These are phyloP conservation scores for Salix purpurea DNA, from an alignment of 345 rosid species.

Conservation along the genomic window DNA sequence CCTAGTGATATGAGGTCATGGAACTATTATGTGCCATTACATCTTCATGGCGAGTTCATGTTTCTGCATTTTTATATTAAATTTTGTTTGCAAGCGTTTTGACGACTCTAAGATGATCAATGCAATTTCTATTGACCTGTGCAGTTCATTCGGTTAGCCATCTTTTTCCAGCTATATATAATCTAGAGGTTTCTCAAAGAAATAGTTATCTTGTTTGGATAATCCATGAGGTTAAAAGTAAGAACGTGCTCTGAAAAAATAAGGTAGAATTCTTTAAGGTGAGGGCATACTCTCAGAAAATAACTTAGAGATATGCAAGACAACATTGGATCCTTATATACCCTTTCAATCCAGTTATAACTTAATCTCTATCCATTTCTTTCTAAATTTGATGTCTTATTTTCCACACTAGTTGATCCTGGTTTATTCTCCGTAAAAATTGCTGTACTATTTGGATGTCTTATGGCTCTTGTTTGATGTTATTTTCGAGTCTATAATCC, in stretches of 20 bases:
- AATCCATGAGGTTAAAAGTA: background rate
- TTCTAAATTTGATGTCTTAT: background rate
- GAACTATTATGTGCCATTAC: background rate
- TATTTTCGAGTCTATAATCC: constrained; percentile 7
- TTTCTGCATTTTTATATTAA: background rate
- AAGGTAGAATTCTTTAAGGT: background rate
- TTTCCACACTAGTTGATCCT: background rate
- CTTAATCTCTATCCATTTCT: background rate
- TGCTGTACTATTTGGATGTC: background rate
- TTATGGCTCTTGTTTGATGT: background rate
- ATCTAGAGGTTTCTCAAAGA: background rate
- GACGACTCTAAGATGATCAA: background rate
- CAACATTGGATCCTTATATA: background rate
- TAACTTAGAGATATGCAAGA: background rate
- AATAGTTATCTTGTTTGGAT: background rate
- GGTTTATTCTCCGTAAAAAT: background rate
- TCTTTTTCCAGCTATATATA: background rate
- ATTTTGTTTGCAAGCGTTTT: background rate
- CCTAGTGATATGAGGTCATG: background rate
- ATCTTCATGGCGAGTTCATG: background rate
- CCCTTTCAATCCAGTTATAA: background rate
- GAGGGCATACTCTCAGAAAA: background rate
- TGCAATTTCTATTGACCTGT: background rate
- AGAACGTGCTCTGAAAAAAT: background rate
- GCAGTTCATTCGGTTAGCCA: background rate